Evolutionary conservation across 2,329 filamentous ascomycete genomes (phyloP).

Genomic region (Rhexocercosporidium sp.): DNA sequence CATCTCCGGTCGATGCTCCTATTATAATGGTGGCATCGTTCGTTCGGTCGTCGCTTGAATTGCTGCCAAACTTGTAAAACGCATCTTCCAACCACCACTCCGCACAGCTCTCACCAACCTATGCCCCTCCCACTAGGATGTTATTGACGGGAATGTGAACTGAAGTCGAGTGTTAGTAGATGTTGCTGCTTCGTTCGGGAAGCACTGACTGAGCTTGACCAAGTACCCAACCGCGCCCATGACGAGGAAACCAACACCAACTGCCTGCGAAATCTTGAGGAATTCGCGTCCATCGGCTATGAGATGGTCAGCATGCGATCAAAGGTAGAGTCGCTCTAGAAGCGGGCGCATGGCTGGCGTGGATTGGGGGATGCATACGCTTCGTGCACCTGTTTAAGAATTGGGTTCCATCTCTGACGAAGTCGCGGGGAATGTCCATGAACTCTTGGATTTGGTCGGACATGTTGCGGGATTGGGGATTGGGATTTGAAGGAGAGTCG

Average conservation of each 20-base stretch:
- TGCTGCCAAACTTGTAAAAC: slow-evolving; percentile 5
- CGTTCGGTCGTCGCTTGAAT: slow-evolving; percentile 1
- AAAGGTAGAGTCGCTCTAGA: neutral
- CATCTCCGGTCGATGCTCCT: slow-evolving; percentile 21
- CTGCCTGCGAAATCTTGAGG: slow-evolving; percentile 54
- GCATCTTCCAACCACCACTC: neutral
- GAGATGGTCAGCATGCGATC: slow-evolving; percentile 22
- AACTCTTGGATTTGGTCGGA: slow-evolving; percentile 63
- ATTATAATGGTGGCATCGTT: slow-evolving; percentile 10
- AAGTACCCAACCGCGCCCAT: slow-evolving; percentile 59
- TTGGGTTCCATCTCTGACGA: slow-evolving; percentile 49
- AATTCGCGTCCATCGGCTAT: slow-evolving; percentile 48
- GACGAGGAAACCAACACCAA: slow-evolving; percentile 56
- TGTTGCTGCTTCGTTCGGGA: neutral
- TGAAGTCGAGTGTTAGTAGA: slow-evolving; percentile 28
- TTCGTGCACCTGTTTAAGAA: slow-evolving; percentile 52
- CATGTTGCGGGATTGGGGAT: slow-evolving; percentile 42
- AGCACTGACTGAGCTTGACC: slow-evolving; percentile 52
- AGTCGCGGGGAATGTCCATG: slow-evolving; percentile 57
- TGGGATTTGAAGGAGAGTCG: neutral
- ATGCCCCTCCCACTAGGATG: slow-evolving; percentile 52
- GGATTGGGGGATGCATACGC: slow-evolving; percentile 40
- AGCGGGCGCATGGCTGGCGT: neutral
- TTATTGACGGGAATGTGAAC: slow-evolving; percentile 60
- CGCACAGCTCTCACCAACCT: slow-evolving; percentile 9